Evolutionary conservation across 805 yeast species (phyloP), one percentile per base, ranked within the genome.

Genomic region (Myxozyma mucilagina): DNA sequence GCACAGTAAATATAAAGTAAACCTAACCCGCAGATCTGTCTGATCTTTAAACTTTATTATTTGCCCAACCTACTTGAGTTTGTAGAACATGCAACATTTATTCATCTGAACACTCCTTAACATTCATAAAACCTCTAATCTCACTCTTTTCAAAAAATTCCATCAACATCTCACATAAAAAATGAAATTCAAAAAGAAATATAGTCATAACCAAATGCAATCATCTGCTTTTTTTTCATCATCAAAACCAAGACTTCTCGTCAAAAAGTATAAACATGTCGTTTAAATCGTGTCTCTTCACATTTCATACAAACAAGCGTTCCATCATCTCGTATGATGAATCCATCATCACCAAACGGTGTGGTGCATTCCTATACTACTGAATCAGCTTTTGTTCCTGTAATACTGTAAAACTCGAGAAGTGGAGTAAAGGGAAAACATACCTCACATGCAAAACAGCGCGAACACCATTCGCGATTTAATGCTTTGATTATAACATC

Each of bases 261-360:
- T 44, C 50, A 60, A 10, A 55, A 29, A 39, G 41, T 32, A 34
- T 53, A 49, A 9, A 57, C 52, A 38, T 43, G 32, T 2, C 53
- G 56, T 47, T 61, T 61, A 41, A 61, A 32, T 18, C 56, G 47
- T 13, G 14, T 14, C 39, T 62, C 61, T 32, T 72, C 74, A 47
- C 75, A 72, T 7, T 35, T 34, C 31, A 66, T 53, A 61, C 75
- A 72, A 39, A 69, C 67, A 38, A 72, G 63, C 13, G 64, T 66
- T 14, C 75, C 75, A 59, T 72, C 72, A 44, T 70, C 67, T 29
- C 74, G 67, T 36, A 72, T 57, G 56, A 72, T 59, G 65, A 72
- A 72, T 57, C 72, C 73, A 55, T 60, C 53, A 47, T 60, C 69
- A 38, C 61, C 63, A 57, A 72, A 68, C 44, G 68, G 70, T 18